Evolutionary conservation across 1,284 basidiomycete genomes (phyloP), one percentile per base, ranked within the genome.

Genomic region (Pseudozyma sp.): DNA sequence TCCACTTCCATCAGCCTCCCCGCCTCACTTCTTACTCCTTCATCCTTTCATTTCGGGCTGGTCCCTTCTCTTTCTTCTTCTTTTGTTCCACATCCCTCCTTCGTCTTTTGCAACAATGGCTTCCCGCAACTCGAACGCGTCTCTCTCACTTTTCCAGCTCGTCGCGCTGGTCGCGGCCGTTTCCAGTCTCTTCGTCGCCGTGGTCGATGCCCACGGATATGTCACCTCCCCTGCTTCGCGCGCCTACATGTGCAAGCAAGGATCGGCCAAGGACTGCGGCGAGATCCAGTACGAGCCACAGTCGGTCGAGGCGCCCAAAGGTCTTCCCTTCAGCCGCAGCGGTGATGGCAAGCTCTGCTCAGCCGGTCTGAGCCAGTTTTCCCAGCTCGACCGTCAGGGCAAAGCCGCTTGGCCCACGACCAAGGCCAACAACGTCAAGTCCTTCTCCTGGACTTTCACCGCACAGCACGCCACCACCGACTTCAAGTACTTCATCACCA

Each of bases 161-260:
- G 45, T 69, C 48, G 67, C 57, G 67, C 67, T 70, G 68, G 62
- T 65, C 62, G 62, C 64, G 33, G 45, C 43, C 17, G 34, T 72
- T 16, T 66, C 52, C 16, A 63, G 57, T 42, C 66, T 80, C 43
- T 69, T 79, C 31, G 37, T 69, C 31, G 30, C 51, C 50, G 60
- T 70, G 9, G 72, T 71, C 11, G 49, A 70, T 17, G 72, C 72
- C 29, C 72, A 75, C 35, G 72, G 72, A 48, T 68, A 68, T 51
- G 61, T 66, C 39, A 57, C 54, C 24, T 91, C 44, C 85, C 85
- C 40, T 85, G 84, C 67, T 87, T 88, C 88, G 9, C 55, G 76
- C 85, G 78, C 90, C 90, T 70, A 90, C 86, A 80, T 91, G 90
- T 40, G 81, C 77, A 31, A 85, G 78, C 31, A 84, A 84, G 51